Evolutionary conservation across 176 grass and related monocot species (phyloP).

Genomic region (Oryza glumipatula): DNA sequence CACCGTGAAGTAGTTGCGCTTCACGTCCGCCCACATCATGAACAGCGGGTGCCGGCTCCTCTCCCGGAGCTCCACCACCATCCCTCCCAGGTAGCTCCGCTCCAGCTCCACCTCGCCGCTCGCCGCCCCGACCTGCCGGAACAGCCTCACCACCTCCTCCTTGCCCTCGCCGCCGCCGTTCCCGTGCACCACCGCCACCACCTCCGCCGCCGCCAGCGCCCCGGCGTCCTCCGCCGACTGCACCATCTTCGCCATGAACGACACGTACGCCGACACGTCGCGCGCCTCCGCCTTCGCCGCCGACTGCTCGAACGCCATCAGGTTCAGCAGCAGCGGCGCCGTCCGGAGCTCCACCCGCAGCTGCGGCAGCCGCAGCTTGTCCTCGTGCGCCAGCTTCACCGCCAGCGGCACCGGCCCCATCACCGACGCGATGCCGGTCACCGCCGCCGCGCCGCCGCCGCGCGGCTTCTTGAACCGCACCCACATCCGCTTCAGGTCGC

Average conservation of each 20-base stretch:
- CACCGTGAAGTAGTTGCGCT: constrained; percentile 63
- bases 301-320: constrained; percentile 59
- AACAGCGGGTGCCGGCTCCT: constrained; percentile 53
- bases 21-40: constrained; percentile 63
- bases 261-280: constrained; percentile 57
- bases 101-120: constrained; percentile 44
- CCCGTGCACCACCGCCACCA: constrained; percentile 45
- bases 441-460: not conserved
- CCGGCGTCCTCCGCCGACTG: constrained; percentile 49
- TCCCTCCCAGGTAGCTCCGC: constrained; percentile 33
- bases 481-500: constrained; percentile 62
- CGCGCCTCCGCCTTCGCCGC: not conserved
- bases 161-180: constrained; percentile 31
- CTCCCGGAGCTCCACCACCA: constrained; percentile 39
- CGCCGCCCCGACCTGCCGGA: constrained; percentile 38
- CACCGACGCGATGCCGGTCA: constrained; percentile 33
- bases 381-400: constrained; percentile 50
- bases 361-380: constrained; percentile 39
- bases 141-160: constrained; percentile 36
- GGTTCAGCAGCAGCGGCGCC: constrained; percentile 54
- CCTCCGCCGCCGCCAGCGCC: constrained; percentile 51
- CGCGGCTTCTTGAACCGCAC: constrained; percentile 39
- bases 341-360: constrained; percentile 53
- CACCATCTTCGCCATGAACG: constrained; percentile 59
- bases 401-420: constrained; percentile 50